phyloP scores from a whole-genome alignment of 257 asterid genomes.

The Cordia subcordata region DNA sequence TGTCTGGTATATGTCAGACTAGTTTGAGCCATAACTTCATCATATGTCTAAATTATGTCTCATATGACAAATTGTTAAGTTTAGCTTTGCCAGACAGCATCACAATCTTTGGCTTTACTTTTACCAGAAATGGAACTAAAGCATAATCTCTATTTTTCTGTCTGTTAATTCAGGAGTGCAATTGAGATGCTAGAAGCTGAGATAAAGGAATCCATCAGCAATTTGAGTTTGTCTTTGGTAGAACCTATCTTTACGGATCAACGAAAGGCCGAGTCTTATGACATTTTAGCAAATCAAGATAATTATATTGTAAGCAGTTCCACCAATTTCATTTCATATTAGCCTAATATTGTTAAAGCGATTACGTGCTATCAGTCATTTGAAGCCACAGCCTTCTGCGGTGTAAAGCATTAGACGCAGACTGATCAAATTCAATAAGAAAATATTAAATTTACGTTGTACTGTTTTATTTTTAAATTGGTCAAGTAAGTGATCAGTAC shows the following conservation, averaged over 20 bases:
- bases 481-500: too few species aligned
- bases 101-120: conserved; percentile 1
- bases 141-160: neutral
- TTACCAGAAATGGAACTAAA: conserved; percentile 12
- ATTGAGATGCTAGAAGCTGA: conserved; percentile 81
- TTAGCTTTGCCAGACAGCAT: too few species aligned
- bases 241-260: conserved; percentile 29
- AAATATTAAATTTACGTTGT: too few species aligned
- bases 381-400: neutral
- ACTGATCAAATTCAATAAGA: too few species aligned
- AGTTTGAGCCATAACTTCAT: too few species aligned
- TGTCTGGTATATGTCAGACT: too few species aligned
- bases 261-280: conserved; percentile 33
- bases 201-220: conserved; percentile 37
- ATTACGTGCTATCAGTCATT: neutral
- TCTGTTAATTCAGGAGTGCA: conserved; percentile 61
- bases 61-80: too few species aligned
- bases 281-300: conserved; percentile 26
- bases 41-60: too few species aligned
- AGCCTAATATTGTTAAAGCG: conserved; percentile 4
- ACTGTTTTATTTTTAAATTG: too few species aligned
- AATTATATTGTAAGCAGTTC: conserved; percentile 44
- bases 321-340: neutral
- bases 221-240: conserved; percentile 21
- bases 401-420: neutral